Conservation (phyloP, 2,329 filamentous ascomycete genomes). For the Xylaria arbuscula region DNA sequence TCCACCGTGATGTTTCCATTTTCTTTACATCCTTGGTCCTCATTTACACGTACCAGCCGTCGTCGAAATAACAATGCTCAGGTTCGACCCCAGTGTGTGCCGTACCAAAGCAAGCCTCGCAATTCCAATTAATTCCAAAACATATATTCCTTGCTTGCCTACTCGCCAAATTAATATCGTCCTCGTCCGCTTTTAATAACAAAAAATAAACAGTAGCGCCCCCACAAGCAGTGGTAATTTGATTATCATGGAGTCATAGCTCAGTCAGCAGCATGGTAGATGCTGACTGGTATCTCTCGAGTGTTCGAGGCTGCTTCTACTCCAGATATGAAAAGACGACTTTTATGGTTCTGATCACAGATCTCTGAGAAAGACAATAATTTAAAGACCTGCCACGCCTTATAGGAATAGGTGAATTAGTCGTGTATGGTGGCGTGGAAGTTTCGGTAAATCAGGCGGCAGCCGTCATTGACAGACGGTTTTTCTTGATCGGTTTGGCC, state of each 20-base stretch:
- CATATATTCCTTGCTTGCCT: constrained; percentile 3
- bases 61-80: no score
- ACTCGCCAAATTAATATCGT: background rate
- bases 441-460: constrained; percentile 37
- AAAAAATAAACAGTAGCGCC: constrained; percentile 1
- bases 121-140: constrained; percentile 7
- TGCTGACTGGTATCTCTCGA: background rate
- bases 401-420: background rate
- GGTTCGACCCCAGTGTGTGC: no score
- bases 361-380: background rate
- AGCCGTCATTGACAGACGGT: constrained; percentile 54
- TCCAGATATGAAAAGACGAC: background rate
- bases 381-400: background rate
- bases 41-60: background rate
- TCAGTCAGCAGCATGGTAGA: background rate
- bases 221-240: background rate
- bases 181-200: constrained; percentile 8
- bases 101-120: no score
- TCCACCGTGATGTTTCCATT: background rate
- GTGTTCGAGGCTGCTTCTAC: background rate
- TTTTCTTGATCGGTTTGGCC: constrained; percentile 58
- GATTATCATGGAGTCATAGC: background rate
- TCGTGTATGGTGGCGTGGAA: background rate
- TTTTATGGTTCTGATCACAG: background rate
- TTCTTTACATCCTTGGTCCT: background rate